Evolutionary conservation across 108 stramenopile genomes (phyloP), one percentile per base, ranked within the genome.

Genomic region (Hondaea fermentalgiana): DNA sequence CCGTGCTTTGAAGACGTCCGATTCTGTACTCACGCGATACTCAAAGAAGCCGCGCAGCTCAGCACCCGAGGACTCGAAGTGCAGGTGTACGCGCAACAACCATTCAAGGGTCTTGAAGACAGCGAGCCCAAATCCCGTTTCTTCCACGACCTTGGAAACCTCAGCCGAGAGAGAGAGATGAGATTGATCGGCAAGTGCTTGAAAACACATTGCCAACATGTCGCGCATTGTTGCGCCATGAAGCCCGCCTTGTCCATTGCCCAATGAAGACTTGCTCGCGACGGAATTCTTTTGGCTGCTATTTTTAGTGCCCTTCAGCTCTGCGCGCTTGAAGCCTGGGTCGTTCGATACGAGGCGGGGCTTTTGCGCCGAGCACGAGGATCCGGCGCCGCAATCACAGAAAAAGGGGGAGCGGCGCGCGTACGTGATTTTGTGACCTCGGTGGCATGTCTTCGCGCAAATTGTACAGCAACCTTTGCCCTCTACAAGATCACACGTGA

Each of bases 391-490:
- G 49, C 91, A 91, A 90, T 91, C 91, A 69, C 91, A 91, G 28
- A 90, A 90, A 88, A 91, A 91, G 25, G 88, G 88, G 28, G 91
- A 91, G 43, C 88, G 90, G 55, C 91, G 88, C 19, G 91, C 90
- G 53, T 91, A 91, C 42, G 88, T 55, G 47, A 91, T 88, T 21
- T 89, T 72, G 72, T 91, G 91, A 23, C 91, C 91, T 6, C 88
- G 53, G 88, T 91, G 91, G 72, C 91, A 91, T 23, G 89, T 53
- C 5, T 90, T 60, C 57, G 49, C 90, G 58, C 91, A 91, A n/a
- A 91, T 72, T 29, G 87, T 72, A 53, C 91, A 91, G 69, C 91
- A 91, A n/a, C 91, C 91, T 49, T 90, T 90, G 6, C 89, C 91
- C 21, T 57, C 23, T 17, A 91, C 91, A 29, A 91, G 58, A 42